These are phyloP conservation scores for Cladophialophora yegresii DNA, from an alignment of 2,329 filamentous ascomycete genomes.

Conservation along the genomic window DNA sequence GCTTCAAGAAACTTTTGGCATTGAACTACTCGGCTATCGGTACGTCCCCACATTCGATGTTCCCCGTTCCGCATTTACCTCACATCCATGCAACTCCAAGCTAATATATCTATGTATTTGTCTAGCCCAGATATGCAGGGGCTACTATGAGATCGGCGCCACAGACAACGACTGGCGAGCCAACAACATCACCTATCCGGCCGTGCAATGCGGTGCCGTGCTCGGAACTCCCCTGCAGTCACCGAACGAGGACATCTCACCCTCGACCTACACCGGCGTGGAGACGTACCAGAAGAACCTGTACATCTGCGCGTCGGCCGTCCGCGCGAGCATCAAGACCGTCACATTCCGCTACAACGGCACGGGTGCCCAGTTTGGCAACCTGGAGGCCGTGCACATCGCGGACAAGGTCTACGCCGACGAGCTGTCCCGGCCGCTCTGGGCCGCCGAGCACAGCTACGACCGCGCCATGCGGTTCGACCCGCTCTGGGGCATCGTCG, in stretches of 20 bases:
- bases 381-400: constrained; percentile 42
- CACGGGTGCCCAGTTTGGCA: constrained; percentile 22
- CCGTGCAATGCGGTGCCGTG: constrained; percentile 45
- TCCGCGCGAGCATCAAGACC: constrained; percentile 50
- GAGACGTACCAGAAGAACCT: constrained; percentile 33
- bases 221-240: constrained; percentile 44
- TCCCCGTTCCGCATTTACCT: neutral
- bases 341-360: constrained; percentile 49
- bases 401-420: constrained; percentile 43
- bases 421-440: constrained; percentile 40
- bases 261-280: constrained; percentile 13
- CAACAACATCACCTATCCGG: constrained; percentile 40
- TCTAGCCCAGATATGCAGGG: constrained; percentile 38
- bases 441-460: constrained; percentile 43
- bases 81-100: constrained; percentile 29
- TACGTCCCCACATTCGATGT: constrained; percentile 36
- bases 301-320: constrained; percentile 48
- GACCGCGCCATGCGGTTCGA: constrained; percentile 14
- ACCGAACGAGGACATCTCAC: constrained; percentile 10
- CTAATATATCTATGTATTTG: constrained; percentile 30
- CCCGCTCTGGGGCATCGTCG: constrained; percentile 23
- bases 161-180: constrained; percentile 6
- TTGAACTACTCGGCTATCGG: constrained; percentile 20
- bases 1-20: constrained; percentile 16
- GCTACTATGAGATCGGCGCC: neutral